These are phyloP conservation scores for Plasmodium gallinaceum DNA, from an alignment of 169 alveolate species.

Conservation along the genomic window DNA sequence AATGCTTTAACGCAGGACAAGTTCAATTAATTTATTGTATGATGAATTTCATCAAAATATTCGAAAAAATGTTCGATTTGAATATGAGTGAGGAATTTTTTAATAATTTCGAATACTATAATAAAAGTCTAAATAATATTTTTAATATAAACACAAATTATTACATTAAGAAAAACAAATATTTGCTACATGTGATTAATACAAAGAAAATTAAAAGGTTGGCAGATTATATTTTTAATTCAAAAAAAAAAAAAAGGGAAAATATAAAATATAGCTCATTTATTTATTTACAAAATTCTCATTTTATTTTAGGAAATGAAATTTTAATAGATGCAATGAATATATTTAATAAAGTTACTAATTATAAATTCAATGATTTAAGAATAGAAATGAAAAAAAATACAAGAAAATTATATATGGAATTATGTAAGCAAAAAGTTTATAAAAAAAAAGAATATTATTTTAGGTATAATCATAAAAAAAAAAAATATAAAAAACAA, in stretches of 20 bases:
- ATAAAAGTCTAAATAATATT: conserved; percentile 21
- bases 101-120: conserved; percentile 40
- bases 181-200: conserved; percentile 26
- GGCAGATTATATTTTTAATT: conserved; percentile 21
- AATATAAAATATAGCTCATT: conserved; percentile 41
- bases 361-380: conserved; percentile 7
- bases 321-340: conserved; percentile 69
- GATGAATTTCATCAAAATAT: conserved; percentile 36
- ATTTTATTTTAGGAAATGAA: conserved; percentile 70
- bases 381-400: conserved; percentile 36
- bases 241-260: not conserved
- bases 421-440: conserved; percentile 2
- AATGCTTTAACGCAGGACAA: conserved; percentile 76
- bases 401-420: conserved; percentile 47
- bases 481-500: conserved; percentile 1
- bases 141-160: conserved; percentile 1
- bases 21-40: conserved; percentile 52
- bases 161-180: conserved; percentile 21
- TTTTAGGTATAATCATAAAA: not conserved
- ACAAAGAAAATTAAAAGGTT: conserved; percentile 14
- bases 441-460: not conserved
- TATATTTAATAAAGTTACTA: conserved; percentile 1
- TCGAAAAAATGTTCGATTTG: conserved; percentile 29
- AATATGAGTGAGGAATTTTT: conserved; percentile 31
- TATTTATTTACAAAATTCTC: conserved; percentile 57